These are phyloP conservation scores for Artemisia annua DNA, from an alignment of 129 eudicot species.

Conservation along the genomic window DNA sequence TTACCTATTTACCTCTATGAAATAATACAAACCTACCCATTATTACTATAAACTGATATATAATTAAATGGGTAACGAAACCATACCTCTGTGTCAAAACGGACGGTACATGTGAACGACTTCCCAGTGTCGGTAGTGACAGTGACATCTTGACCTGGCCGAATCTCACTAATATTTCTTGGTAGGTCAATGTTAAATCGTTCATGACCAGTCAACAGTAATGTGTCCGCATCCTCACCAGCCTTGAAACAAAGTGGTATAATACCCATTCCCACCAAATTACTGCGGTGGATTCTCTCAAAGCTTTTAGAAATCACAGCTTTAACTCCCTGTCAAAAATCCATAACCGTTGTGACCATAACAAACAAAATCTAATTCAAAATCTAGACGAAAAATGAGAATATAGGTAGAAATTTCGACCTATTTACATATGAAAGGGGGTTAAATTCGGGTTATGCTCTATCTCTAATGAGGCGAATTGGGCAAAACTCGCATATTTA, in stretches of 20 bases:
- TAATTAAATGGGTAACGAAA: background rate
- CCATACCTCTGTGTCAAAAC: constrained; percentile 77
- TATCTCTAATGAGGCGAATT: background rate
- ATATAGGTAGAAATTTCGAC: background rate
- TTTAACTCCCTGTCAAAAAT: too few species aligned
- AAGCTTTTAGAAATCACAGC: too few species aligned
- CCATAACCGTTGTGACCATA: too few species aligned
- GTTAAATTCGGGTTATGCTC: too few species aligned
- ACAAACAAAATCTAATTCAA: background rate
- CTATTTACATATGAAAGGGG: background rate
- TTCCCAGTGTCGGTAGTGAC: constrained; percentile 59
- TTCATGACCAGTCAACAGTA: constrained; percentile 1
- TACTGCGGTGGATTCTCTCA: too few species aligned
- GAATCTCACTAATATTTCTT: constrained; percentile 48
- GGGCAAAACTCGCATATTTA: background rate
- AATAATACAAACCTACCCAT: background rate
- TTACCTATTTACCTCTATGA: too few species aligned
- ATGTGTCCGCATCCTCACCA: too few species aligned
- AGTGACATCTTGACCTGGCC: constrained; percentile 67
- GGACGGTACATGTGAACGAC: constrained; percentile 62
- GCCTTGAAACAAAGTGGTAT: too few species aligned
- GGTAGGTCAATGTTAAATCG: constrained; percentile 68
- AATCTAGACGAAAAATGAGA: background rate
- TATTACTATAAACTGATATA: background rate
- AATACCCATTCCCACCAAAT: too few species aligned